Evolutionary conservation across 805 yeast genomes (phyloP), one percentile per base, ranked within the genome.

Genomic region (Danielia oregonensis): DNA sequence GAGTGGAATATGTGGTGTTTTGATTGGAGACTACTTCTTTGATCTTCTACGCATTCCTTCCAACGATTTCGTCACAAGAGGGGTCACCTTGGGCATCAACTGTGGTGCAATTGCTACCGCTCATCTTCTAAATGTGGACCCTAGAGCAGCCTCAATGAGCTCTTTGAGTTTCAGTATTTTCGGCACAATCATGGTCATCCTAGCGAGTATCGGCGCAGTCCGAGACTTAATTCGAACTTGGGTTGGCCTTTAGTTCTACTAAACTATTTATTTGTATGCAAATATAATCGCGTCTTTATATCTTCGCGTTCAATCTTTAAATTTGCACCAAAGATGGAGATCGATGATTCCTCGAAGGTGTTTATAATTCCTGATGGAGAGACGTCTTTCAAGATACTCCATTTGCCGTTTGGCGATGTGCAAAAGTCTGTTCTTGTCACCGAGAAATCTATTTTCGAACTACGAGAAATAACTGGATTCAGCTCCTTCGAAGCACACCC

Each of bases 41-140:
- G 56, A 74, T 36, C 48, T 78, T 8, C 51, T 82, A 19, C 52
- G 80, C 24, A 67, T 85, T 5, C 66, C 76, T 5, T 68, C 70
- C 19, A 72, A 74, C 46, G 93, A 85, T 52, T 84, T 74, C 51
- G 79, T 85, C 6, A 79, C 87, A 0, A 59, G 88, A 42, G 95
- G 94, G 3, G 76, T 84, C 13, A 78, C 87, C 0, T 59, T 83
- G 31, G 95, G 94, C 4, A 71, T 82, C 32, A 82, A 81, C 50
- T 82, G 89, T 51, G 86, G 89, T 7, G 94, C 95, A 1, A 82
- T 85, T 32, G 86, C 88, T 4, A 82, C 94, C 2, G 89, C 91
- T 0, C 82, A 82, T 55, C 59, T 85, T 30, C 57, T 85, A 23
- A 74, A 74, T 17, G 70, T 71, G 21, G 88, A 84, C 49, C 84